Percentiles rank a stretch among this genome's conserved stretches.
phyloP scores from a whole-genome alignment of 768 basidiomycete genomes.

The Lactarius evosmus region DNA sequence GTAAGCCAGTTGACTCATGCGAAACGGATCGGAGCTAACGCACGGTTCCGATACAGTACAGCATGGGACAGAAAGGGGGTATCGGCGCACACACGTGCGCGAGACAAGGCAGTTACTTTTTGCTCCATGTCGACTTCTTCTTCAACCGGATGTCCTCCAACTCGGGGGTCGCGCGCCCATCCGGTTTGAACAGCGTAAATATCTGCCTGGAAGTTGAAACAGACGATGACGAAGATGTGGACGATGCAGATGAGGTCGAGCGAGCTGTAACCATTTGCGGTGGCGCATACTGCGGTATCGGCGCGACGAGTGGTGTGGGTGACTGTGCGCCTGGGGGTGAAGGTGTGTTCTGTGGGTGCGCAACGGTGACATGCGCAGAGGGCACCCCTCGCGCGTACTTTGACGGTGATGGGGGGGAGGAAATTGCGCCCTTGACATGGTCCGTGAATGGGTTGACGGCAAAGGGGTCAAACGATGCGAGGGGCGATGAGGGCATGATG shows the following conservation, averaged over 20 bases:
- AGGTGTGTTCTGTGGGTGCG: conserved; percentile 18
- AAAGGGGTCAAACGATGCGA: conserved; percentile 54
- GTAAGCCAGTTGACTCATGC: background rate
- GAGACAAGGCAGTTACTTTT: conserved; percentile 12
- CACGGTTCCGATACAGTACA: background rate
- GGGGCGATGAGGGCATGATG: conserved; percentile 33
- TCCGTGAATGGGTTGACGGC: conserved; percentile 58
- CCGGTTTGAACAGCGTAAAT: conserved; percentile 51
- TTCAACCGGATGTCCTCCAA: conserved; percentile 44
- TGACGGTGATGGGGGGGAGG: conserved; percentile 46
- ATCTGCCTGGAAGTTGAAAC: conserved; percentile 31
- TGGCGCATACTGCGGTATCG: conserved; percentile 20
- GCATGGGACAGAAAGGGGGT: background rate
- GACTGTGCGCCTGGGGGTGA: conserved; percentile 23
- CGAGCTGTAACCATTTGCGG: background rate
- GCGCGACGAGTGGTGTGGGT: conserved; percentile 11
- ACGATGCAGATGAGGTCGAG: conserved; percentile 18
- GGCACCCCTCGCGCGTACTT: conserved; percentile 45
- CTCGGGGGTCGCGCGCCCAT: conserved; percentile 54
- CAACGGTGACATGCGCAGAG: conserved; percentile 31
- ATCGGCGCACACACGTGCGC: background rate
- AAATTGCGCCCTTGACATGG: conserved; percentile 34
- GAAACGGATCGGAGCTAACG: conserved; percentile 2
- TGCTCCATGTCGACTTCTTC: conserved; percentile 35
- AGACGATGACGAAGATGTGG: conserved; percentile 17